phyloP scores from a whole-genome alignment of 305 asterid genomes.

The Ruellia speciosa region DNA sequence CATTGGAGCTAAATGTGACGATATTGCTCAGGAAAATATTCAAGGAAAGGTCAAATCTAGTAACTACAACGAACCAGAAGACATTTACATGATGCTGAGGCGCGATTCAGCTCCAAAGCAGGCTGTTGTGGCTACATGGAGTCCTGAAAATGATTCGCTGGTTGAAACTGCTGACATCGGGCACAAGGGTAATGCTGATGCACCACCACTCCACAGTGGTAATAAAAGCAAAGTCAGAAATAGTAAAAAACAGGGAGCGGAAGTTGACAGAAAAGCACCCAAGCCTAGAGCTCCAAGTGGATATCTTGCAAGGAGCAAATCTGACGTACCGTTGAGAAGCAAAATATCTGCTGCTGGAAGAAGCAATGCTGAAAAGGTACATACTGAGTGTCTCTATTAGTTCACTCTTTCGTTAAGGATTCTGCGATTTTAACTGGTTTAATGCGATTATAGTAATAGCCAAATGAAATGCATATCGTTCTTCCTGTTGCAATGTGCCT shows the following conservation, averaged over 20 bases:
- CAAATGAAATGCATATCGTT: too few relatives aligned
- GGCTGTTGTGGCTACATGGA: slow-evolving; percentile 31
- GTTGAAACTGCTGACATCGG: slow-evolving; percentile 31
- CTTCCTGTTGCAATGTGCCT: too few relatives aligned
- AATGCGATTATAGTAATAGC: too few relatives aligned
- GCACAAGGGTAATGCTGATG: slow-evolving; percentile 26
- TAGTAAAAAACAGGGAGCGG: slow-evolving; percentile 26
- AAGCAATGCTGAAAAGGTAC: slow-evolving; percentile 55
- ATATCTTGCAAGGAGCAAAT: slow-evolving; percentile 46
- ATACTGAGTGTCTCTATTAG: too few relatives aligned
- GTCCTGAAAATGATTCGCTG: slow-evolving; percentile 34
- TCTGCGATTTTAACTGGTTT: too few relatives aligned
- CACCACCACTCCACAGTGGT: slow-evolving; percentile 20
- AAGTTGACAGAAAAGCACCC: slow-evolving; percentile 31
- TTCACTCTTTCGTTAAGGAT: too few relatives aligned
- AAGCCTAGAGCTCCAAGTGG: slow-evolving; percentile 35
- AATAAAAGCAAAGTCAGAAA: slow-evolving; percentile 24
- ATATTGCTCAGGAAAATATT: slow-evolving; percentile 18
- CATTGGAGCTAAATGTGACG: slow-evolving; percentile 26
- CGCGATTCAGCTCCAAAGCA: slow-evolving; percentile 37
- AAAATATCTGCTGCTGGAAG: slow-evolving; percentile 38
- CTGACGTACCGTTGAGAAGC: slow-evolving; percentile 35
- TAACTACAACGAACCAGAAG: slow-evolving; percentile 55
- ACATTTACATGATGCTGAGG: slow-evolving; percentile 57
- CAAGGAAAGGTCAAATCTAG: slow-evolving; percentile 26